phyloP scores from a whole-genome alignment of 2,329 filamentous ascomycete species.

The Sporothrix phasma region DNA sequence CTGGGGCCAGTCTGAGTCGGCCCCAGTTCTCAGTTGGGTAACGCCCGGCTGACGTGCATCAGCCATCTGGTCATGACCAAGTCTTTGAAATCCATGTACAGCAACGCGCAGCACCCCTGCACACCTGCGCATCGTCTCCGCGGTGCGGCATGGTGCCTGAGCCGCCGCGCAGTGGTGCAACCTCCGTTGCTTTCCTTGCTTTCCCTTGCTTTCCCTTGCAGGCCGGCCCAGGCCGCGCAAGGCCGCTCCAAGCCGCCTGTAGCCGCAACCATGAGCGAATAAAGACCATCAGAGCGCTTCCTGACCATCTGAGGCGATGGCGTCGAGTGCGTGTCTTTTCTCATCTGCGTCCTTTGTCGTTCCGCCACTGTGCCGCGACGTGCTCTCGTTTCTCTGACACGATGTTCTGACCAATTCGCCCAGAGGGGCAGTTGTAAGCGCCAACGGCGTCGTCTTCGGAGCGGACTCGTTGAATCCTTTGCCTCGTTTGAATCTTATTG shows the following conservation, averaged over 20 bases:
- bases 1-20: too few relatives aligned
- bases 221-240: background rate
- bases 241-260: conserved; percentile 7
- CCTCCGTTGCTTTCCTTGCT: too few relatives aligned
- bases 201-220: background rate
- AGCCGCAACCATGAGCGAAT: conserved; percentile 11
- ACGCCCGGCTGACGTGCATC: too few relatives aligned
- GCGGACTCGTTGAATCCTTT: too few relatives aligned
- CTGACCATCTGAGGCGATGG: too few relatives aligned
- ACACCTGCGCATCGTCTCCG: conserved; percentile 6
- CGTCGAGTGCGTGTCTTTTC: too few relatives aligned
- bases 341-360: background rate
- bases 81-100: background rate
- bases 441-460: background rate
- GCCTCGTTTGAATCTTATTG: background rate
- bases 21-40: too few relatives aligned
- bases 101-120: background rate
- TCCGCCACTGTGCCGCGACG: too few relatives aligned
- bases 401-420: background rate
- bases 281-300: background rate
- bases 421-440: background rate
- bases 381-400: background rate
- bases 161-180: background rate
- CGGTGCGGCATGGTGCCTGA: background rate
- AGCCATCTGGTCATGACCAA: too few relatives aligned